Conservation (phyloP, 495 filamentous ascomycete genomes). For the Zalerion maritima region DNA sequence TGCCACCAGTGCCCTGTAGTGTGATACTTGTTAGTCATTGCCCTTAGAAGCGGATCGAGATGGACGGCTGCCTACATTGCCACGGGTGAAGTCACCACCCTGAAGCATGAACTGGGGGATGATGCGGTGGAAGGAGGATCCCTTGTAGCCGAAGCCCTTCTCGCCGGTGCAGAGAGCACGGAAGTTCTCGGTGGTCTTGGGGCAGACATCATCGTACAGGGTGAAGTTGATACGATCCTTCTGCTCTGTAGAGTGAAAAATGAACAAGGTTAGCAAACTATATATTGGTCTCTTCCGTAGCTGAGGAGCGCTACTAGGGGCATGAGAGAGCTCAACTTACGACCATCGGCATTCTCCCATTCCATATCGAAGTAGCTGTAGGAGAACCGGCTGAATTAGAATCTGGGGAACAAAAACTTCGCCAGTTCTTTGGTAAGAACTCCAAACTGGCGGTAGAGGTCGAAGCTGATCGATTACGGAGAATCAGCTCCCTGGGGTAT, state of each 20-base stretch:
- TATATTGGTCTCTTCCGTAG: no score
- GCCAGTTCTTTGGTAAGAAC: no score
- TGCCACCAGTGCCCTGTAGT: conserved; percentile 74
- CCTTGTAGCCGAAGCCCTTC: conserved; percentile 74
- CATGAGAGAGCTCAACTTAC: no score
- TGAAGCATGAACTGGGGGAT: conserved; percentile 98
- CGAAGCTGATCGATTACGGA: conserved; percentile 4
- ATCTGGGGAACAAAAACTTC: no score
- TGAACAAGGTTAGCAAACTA: conserved; percentile 1
- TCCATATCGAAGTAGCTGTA: no score
- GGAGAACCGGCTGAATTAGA: no score
- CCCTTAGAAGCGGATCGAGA: no score
- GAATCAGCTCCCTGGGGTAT: conserved; percentile 3
- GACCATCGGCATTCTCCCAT: no score
- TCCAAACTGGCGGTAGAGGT: not conserved
- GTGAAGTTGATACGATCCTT: conserved; percentile 74
- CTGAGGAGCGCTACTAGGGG: not conserved
- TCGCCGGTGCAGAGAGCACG: conserved; percentile 82
- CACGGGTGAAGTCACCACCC: conserved; percentile 96
- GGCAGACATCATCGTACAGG: conserved; percentile 76
- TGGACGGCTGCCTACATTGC: conserved; percentile 49
- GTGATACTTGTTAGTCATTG: no score
- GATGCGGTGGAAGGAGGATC: conserved; percentile 85
- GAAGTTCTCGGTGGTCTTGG: conserved; percentile 92
- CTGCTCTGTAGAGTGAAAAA: conserved; percentile 38